Conservation (phyloP, 768 basidiomycete species). For the Piloderma croceum region DNA sequence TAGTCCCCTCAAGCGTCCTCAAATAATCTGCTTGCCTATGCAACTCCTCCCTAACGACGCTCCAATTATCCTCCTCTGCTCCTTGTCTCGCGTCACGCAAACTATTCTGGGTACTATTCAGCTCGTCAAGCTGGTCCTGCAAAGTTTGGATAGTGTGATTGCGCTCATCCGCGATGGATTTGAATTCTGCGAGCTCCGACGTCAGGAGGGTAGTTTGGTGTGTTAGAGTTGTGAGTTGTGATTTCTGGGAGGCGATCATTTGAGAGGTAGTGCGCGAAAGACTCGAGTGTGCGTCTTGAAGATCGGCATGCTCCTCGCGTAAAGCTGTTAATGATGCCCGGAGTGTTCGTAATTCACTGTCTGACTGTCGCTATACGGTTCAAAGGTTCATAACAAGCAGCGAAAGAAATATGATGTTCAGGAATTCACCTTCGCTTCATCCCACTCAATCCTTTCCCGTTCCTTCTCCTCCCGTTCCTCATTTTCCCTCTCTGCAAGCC, state of each 20-base stretch:
- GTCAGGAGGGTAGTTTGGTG: slow-evolving; percentile 43
- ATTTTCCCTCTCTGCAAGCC: slow-evolving; percentile 61
- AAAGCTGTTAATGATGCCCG: slow-evolving; percentile 45
- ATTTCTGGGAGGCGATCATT: slow-evolving; percentile 43
- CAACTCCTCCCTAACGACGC: slow-evolving; percentile 61
- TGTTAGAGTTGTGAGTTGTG: slow-evolving; percentile 44
- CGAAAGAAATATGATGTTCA: neutral
- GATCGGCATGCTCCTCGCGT: slow-evolving; percentile 54
- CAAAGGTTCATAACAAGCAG: neutral
- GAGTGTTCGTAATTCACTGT: slow-evolving; percentile 47
- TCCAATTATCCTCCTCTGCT: slow-evolving; percentile 53
- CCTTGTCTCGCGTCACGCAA: too few relatives aligned
- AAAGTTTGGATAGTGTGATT: slow-evolving; percentile 37
- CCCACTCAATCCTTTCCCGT: slow-evolving; percentile 41
- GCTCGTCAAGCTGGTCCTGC: slow-evolving; percentile 44
- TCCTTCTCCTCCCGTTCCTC: slow-evolving; percentile 68
- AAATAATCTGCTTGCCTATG: slow-evolving; percentile 60
- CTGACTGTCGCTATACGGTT: slow-evolving; percentile 38
- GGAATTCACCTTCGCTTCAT: slow-evolving; percentile 55
- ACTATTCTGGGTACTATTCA: slow-evolving; percentile 28
- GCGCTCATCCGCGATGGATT: slow-evolving; percentile 37
- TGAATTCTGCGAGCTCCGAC: slow-evolving; percentile 40
- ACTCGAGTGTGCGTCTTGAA: slow-evolving; percentile 48
- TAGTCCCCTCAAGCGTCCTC: slow-evolving; percentile 52
- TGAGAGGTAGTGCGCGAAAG: slow-evolving; percentile 46